A percentile compares a stretch with the other conserved stretches of the same genome.
Evolutionary conservation across 1,284 basidiomycete species (phyloP).

Genomic region (Agaricales sp.): DNA sequence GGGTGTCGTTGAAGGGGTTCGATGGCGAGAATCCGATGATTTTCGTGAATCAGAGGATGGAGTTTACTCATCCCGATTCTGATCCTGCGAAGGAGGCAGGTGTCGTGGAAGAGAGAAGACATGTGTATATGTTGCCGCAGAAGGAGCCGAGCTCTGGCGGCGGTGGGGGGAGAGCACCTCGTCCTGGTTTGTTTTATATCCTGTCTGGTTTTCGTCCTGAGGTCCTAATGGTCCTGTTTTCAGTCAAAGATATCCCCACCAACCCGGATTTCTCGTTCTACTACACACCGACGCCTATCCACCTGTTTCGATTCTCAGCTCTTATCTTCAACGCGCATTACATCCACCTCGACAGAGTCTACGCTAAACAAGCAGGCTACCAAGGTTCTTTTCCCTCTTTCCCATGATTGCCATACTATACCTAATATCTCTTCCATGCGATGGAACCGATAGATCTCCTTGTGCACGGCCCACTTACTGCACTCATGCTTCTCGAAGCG

Average conservation of each 20-base stretch:
- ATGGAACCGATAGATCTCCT: slow-evolving; percentile 44
- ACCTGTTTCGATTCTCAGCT: slow-evolving; percentile 78
- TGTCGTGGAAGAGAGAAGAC: background rate
- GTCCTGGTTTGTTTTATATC: too few species aligned
- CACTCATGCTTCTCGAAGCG: slow-evolving; percentile 65
- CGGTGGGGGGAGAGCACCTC: too few species aligned
- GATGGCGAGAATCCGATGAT: background rate
- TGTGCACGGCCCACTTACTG: slow-evolving; percentile 75
- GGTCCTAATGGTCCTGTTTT: slow-evolving; percentile 2
- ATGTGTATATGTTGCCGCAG: background rate
- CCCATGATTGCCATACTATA: slow-evolving; percentile 1
- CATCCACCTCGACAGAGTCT: slow-evolving; percentile 67
- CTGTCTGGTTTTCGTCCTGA: too few species aligned
- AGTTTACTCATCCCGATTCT: background rate
- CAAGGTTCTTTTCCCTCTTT: slow-evolving; percentile 56
- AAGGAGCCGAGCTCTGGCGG: too few species aligned
- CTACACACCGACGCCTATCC: slow-evolving; percentile 58
- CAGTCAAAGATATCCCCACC: slow-evolving; percentile 42
- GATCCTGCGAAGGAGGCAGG: background rate
- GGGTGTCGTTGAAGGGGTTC: background rate
- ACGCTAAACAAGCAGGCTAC: slow-evolving; percentile 62
- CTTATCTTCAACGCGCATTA: slow-evolving; percentile 72
- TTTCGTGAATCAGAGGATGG: background rate
- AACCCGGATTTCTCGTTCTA: slow-evolving; percentile 47
- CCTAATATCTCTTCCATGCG: slow-evolving; percentile 1